A percentile compares a stretch with the other conserved stretches of the same genome.
Conservation (phyloP, 176 grass and related monocot genomes). For the Cenchrus purpureus region DNA sequence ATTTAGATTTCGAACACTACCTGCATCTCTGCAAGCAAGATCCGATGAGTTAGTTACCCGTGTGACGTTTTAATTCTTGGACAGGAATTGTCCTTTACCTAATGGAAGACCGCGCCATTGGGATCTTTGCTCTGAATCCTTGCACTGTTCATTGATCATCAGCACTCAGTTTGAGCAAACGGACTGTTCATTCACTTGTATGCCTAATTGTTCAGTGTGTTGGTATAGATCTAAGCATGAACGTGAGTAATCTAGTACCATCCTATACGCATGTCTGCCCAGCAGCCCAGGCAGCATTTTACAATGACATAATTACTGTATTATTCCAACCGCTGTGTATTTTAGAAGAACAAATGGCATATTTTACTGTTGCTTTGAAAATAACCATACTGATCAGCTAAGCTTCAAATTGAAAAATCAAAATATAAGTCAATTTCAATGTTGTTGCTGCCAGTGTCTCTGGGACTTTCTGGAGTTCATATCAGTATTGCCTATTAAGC, state of each 20-base stretch:
- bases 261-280: not conserved
- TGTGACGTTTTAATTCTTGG: constrained; percentile 30
- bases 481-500: not conserved
- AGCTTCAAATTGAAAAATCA: not conserved
- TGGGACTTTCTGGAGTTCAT: not conserved
- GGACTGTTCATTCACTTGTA: not conserved
- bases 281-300: not conserved
- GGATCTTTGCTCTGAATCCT: constrained; percentile 27
- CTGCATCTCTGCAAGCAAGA: constrained; percentile 16
- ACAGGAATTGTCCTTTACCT: not conserved
- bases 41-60: constrained; percentile 8
- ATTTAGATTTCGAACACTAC: constrained; percentile 25
- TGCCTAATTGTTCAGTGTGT: not conserved
- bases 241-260: not conserved
- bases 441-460: not conserved
- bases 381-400: not conserved
- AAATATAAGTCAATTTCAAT: not conserved
- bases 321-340: not conserved
- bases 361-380: not conserved
- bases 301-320: not conserved
- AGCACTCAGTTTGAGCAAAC: not conserved
- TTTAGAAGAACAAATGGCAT: constrained; percentile 1
- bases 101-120: not conserved
- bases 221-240: constrained; percentile 13
- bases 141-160: not conserved